Evolutionary conservation across 1,284 basidiomycete species (phyloP).

Genomic region (Somion occarium): DNA sequence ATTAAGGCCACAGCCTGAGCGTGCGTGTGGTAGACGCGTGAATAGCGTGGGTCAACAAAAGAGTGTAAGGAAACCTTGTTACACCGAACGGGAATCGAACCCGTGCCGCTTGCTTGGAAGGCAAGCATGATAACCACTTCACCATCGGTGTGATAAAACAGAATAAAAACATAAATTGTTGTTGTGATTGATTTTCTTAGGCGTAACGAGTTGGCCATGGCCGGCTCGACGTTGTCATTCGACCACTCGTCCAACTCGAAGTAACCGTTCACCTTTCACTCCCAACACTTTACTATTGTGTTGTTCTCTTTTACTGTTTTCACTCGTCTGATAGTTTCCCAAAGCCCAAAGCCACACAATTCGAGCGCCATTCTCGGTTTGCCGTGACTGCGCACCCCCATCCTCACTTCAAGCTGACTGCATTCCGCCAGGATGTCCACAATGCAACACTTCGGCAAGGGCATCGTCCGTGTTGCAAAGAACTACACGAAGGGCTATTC

Average conservation of each 20-base stretch:
- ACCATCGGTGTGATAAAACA: constrained; percentile 75
- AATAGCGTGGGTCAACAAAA: neutral
- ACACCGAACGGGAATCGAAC: constrained; percentile 76
- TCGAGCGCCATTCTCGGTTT: neutral
- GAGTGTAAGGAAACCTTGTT: constrained; percentile 16
- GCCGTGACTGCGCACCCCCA: neutral
- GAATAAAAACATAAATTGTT: neutral
- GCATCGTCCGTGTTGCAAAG: constrained; percentile 83
- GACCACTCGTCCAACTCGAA: neutral
- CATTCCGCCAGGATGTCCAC: constrained; percentile 25
- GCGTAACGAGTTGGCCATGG: neutral
- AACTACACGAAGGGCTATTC: constrained; percentile 96
- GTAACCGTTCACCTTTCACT: neutral
- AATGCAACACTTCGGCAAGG: constrained; percentile 73
- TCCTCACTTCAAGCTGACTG: neutral
- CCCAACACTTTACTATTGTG: neutral
- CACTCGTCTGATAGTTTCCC: neutral
- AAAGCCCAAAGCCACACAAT: neutral
- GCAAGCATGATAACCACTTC: constrained; percentile 85
- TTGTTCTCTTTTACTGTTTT: neutral
- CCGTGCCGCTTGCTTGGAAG: constrained; percentile 83
- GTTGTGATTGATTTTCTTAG: neutral
- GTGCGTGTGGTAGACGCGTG: neutral
- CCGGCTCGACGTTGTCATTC: neutral
- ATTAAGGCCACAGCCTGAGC: neutral